phyloP scores from a whole-genome alignment of 2,329 filamentous ascomycete genomes.

The Botrytis porri region DNA sequence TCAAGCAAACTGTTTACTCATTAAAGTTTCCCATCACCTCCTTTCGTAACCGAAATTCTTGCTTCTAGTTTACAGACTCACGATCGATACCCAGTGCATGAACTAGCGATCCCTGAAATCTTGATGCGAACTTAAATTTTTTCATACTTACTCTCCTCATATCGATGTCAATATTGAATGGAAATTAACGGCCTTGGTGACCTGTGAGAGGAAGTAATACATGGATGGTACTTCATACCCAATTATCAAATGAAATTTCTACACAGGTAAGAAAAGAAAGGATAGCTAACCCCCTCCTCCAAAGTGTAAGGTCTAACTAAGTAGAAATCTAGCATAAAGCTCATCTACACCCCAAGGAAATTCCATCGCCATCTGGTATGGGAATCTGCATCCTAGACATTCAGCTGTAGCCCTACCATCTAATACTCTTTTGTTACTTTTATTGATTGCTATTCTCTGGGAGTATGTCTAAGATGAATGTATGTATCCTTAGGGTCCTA shows the following conservation, averaged over 20 bases:
- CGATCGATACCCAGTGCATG: not conserved
- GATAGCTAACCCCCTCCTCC: not conserved
- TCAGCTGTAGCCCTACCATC: not conserved
- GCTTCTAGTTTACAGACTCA: not conserved
- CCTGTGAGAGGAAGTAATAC: not conserved
- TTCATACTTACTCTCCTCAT: not conserved
- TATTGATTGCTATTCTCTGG: not conserved
- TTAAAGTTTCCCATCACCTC: not conserved
- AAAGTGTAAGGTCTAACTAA: not conserved
- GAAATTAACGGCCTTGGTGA: not conserved
- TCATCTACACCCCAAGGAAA: not conserved
- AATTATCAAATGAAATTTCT: rapidly evolving
- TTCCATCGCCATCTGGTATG: not conserved
- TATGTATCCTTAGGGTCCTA: not conserved
- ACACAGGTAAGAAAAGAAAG: not conserved
- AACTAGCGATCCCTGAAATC: not conserved
- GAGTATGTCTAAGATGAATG: not conserved
- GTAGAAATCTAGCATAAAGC: not conserved
- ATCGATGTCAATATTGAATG: not conserved
- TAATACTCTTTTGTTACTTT: not conserved
- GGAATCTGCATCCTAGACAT: not conserved
- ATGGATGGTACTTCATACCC: rapidly evolving
- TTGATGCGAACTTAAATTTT: not conserved
- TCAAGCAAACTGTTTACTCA: not conserved
- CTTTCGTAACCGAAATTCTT: not conserved